phyloP scores from a whole-genome alignment of 2,329 filamentous ascomycete species.

The Colletotrichum simmondsii region DNA sequence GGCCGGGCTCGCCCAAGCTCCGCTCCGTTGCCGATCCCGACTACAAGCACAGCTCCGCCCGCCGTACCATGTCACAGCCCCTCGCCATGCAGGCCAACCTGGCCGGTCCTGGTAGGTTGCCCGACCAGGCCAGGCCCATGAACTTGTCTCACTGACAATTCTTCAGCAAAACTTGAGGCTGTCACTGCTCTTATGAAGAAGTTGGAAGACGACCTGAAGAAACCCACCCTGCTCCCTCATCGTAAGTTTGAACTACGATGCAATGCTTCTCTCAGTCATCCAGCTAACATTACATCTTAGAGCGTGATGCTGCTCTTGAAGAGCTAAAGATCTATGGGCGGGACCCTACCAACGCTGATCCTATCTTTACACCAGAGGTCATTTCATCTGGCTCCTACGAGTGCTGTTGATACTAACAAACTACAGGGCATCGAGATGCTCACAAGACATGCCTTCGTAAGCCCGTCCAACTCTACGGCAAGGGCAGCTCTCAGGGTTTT shows the following conservation, averaged over 20 bases:
- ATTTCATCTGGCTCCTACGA: slow-evolving; percentile 35
- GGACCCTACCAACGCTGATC: slow-evolving; percentile 76
- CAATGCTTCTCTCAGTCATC: slow-evolving; percentile 67
- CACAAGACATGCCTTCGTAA: slow-evolving; percentile 78
- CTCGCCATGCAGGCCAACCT: slow-evolving; percentile 24
- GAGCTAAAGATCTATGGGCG: slow-evolving; percentile 84
- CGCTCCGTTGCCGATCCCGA: neutral
- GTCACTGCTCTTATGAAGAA: slow-evolving; percentile 73
- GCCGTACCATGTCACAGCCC: slow-evolving; percentile 22
- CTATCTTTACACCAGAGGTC: slow-evolving; percentile 86
- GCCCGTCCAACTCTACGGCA: slow-evolving; percentile 69
- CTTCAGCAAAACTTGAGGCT: slow-evolving; percentile 72
- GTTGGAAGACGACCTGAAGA: slow-evolving; percentile 70
- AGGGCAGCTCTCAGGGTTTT: slow-evolving; percentile 84
- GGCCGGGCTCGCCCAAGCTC: neutral
- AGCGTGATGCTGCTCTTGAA: slow-evolving; percentile 70
- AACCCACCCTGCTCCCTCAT: slow-evolving; percentile 61
- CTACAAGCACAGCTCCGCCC: neutral
- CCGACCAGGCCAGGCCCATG: neutral
- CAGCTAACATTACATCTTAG: slow-evolving; percentile 59
- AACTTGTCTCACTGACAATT: slow-evolving; percentile 29
- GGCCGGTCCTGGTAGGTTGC: slow-evolving; percentile 18
- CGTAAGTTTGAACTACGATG: slow-evolving; percentile 58
- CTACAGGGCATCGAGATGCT: slow-evolving; percentile 79
- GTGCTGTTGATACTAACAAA: slow-evolving; percentile 21